Base-by-base conservation (phyloP, 2,329 filamentous ascomycete species). In the Trichophyton verrucosum region DNA sequence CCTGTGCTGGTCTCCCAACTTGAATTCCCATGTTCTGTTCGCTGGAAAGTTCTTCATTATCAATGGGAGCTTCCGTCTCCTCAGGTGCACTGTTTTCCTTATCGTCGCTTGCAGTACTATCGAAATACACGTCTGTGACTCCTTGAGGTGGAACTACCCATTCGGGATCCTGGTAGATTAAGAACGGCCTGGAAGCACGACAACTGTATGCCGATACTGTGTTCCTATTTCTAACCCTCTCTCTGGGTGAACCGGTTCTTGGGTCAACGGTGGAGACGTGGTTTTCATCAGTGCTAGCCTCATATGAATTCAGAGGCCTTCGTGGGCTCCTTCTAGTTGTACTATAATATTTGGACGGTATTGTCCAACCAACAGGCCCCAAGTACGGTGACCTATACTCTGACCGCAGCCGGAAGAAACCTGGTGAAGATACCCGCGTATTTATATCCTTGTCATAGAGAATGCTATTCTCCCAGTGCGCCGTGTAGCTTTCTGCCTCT, bases 161-260 rank as follows among this genome's bases (percentile, higher is more conserved):
- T 42, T 62, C 61, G 33, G 62, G 64, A 49, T 65, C 64, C 30
- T 65, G 62, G 27, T 64, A 65, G 17, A 65, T 65, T 44, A 65
- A 57, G 47, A 65, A 65, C 17, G 64, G 62, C 30, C 49, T 40
- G 8, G 63, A 62, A 20, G n/a, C 20, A 20, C 30, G 59, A 17
- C 20, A 36, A 24, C 33, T n/a, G 20, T 36, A 55, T 38, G 15
- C 9, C 2, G 27, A 55, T 55, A 9, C 9, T 2, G 27, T 33
- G 8, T 55, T n/a, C 15, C 5, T 55, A 0, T 17, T 36, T 55
- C 27, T 33, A 55, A 11, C n/a, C 27, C 51, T 57, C 20, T 22
- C 20, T 36, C 42, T 49, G 27, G 7, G 40, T 3, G 36, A 59
- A 20, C 44, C 9, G 4, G 40, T 15, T 3, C 11, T 33, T 49